Conservation (phyloP, 75 land plant genomes). For the Pinus tabuliformis region DNA sequence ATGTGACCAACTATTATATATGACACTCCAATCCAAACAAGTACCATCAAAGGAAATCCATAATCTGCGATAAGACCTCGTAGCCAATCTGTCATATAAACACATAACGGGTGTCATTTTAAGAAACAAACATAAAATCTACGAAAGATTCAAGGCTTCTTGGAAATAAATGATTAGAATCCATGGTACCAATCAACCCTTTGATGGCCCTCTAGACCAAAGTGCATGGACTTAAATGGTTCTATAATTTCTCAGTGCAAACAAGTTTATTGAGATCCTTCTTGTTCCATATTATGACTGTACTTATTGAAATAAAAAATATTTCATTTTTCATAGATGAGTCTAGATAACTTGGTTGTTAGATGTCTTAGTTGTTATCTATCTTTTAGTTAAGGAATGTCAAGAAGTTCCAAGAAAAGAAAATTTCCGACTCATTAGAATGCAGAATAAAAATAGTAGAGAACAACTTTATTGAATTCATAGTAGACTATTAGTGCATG, state of each 20-base stretch:
- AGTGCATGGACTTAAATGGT: not conserved
- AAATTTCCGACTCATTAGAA: not conserved
- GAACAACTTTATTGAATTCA: not conserved
- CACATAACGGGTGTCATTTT: not conserved
- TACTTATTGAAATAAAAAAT: not conserved
- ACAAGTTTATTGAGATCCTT: not conserved
- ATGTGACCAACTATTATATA: constrained; percentile 48
- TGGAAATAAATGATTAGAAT: not conserved
- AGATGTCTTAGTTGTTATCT: not conserved
- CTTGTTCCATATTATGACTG: not conserved
- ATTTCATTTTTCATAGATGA: not conserved
- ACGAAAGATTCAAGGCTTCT: not conserved
- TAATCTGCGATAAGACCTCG: constrained; percentile 72
- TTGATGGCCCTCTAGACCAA: not conserved
- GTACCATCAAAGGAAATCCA: constrained; percentile 87
- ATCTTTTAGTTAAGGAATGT: not conserved
- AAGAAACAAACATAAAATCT: not conserved
- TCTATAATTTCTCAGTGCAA: not conserved
- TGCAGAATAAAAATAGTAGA: not conserved
- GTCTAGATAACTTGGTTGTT: not conserved
- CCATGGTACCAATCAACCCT: not conserved
- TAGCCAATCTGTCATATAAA: constrained; percentile 45
- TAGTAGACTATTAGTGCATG: not conserved
- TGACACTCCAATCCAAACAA: constrained; percentile 84
- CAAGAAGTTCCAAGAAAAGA: not conserved